A percentile compares a stretch with the other conserved stretches of the same genome.
These are phyloP conservation scores for Phaeotremella fagi DNA, from an alignment of 768 basidiomycete species.

Conservation along the genomic window DNA sequence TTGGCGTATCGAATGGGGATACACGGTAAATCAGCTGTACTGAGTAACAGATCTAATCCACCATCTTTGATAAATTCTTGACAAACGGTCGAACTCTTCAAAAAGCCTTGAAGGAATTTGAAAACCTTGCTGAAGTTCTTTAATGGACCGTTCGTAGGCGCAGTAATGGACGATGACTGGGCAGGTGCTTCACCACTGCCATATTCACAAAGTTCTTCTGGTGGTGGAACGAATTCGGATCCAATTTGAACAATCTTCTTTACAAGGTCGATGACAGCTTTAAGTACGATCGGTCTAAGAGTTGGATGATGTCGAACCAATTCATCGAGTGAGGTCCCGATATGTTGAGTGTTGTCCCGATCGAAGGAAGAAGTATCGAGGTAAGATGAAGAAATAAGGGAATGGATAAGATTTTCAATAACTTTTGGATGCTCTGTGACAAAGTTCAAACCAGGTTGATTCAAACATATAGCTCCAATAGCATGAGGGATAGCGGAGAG, in stretches of 20 bases:
- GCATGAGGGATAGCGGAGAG: constrained; percentile 91
- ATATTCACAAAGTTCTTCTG: constrained; percentile 20
- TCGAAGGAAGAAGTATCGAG: constrained; percentile 74
- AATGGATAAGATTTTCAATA: constrained; percentile 75
- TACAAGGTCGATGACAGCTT: constrained; percentile 66
- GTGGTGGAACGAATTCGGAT: constrained; percentile 5
- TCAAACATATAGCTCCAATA: constrained; percentile 91
- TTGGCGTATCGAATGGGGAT: constrained; percentile 83
- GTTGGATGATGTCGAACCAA: constrained; percentile 92
- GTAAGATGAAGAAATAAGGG: constrained; percentile 75
- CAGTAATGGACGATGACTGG: constrained; percentile 17
- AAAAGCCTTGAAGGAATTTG: constrained; percentile 65
- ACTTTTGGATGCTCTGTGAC: constrained; percentile 71
- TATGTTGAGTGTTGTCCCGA: constrained; percentile 82
- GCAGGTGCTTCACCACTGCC: constrained; percentile 4
- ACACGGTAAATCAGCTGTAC: constrained; percentile 61
- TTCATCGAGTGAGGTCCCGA: constrained; percentile 89
- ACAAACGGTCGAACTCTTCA: constrained; percentile 85
- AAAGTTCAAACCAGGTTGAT: constrained; percentile 78
- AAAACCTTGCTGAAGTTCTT: neutral
- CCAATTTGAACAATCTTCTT: constrained; percentile 71
- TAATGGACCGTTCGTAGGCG: constrained; percentile 6
- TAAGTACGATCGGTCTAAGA: constrained; percentile 73
- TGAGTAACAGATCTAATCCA: constrained; percentile 28
- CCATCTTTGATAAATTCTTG: constrained; percentile 67